Conservation (phyloP, 2,329 filamentous ascomycete genomes). For the Daldinia sp. region DNA sequence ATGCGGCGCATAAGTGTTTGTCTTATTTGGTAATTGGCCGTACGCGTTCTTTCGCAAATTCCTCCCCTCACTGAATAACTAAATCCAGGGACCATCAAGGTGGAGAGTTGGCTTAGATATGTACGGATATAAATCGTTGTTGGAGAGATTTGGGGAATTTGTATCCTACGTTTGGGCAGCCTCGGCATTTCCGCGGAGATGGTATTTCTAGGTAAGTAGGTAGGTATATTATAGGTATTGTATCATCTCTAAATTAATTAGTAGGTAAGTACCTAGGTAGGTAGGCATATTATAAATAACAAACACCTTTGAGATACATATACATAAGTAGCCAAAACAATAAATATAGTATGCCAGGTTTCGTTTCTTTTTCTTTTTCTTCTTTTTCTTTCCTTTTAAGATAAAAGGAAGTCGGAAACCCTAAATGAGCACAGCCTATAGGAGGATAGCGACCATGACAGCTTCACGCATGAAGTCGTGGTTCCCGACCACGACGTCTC, state of each 20-base stretch:
- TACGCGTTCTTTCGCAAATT: neutral
- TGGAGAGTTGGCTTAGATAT: neutral
- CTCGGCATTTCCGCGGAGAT: conserved; percentile 7
- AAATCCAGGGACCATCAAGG: neutral
- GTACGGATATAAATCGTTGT: neutral
- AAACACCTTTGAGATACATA: neutral
- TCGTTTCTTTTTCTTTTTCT: too few species aligned
- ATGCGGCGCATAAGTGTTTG: neutral
- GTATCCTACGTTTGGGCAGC: too few species aligned
- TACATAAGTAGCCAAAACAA: too few species aligned
- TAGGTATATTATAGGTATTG: too few species aligned
- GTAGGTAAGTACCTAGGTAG: neutral
- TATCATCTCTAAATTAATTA: too few species aligned
- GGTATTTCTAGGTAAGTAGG: too few species aligned
- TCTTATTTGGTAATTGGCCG: neutral
- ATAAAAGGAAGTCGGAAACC: neutral
- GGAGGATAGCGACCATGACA: conserved; percentile 30
- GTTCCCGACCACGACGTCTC: conserved; percentile 50
- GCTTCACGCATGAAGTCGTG: conserved; percentile 43
- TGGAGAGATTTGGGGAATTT: neutral
- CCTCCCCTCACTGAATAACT: neutral
- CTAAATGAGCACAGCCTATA: conserved; percentile 13
- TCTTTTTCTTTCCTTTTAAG: too few species aligned
- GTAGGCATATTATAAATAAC: neutral
- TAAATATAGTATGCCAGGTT: too few species aligned